Conservation (phyloP, 2,329 filamentous ascomycete genomes). For the Colletotrichum nymphaeae region DNA sequence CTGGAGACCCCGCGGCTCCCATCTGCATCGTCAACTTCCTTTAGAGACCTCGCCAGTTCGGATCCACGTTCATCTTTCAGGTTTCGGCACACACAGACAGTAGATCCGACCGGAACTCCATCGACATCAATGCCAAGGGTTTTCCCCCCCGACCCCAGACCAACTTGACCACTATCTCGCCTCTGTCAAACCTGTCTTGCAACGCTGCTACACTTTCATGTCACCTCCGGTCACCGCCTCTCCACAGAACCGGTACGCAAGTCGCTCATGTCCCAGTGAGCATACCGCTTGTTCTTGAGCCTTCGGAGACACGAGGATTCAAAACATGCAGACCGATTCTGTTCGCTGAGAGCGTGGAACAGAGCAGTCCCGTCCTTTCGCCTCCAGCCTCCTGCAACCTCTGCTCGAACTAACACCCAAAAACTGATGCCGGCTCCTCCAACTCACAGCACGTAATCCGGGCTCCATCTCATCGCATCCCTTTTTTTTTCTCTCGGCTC, state of each 20-base stretch:
- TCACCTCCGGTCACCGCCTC: conserved; percentile 28
- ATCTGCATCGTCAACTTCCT: neutral
- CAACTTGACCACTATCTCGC: conserved; percentile 1
- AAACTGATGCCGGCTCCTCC: neutral
- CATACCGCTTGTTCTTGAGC: neutral
- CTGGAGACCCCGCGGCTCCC: neutral
- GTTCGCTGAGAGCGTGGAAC: conserved; percentile 7
- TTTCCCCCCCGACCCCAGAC: conserved; percentile 7
- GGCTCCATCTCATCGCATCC: conserved; percentile 14
- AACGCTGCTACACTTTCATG: conserved; percentile 26
- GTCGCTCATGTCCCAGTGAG: neutral
- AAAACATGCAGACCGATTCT: neutral
- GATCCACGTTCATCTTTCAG: neutral
- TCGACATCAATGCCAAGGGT: neutral
- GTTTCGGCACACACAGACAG: conserved; percentile 2
- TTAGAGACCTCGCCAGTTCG: neutral
- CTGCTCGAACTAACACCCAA: neutral
- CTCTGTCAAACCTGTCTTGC: conserved; percentile 23
- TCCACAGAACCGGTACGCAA: conserved; percentile 3
- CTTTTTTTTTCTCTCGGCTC: conserved; percentile 7
- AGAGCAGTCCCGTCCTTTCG: neutral
- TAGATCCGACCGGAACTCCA: conserved; percentile 10
- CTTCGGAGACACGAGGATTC: neutral
- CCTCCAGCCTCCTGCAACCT: neutral
- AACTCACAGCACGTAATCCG: conserved; percentile 1